Evolutionary conservation across 495 filamentous ascomycete species (phyloP).

Genomic region (Lophium mytilinum): DNA sequence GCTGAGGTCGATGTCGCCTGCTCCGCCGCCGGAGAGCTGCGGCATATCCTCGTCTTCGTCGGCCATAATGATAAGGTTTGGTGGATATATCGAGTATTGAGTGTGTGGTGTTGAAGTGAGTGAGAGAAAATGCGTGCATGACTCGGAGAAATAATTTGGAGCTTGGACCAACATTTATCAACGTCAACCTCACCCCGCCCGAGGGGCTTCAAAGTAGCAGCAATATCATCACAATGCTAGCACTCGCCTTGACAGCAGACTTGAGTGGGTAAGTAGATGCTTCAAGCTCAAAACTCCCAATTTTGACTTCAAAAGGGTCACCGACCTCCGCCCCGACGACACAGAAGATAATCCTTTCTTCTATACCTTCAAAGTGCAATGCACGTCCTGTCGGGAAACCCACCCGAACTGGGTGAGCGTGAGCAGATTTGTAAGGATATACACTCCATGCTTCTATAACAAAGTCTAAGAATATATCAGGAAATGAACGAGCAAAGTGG

Average conservation of each 20-base stretch:
- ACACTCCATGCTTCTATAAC: not conserved
- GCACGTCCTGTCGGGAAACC: constrained; percentile 83
- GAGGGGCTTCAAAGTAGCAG: too few species aligned
- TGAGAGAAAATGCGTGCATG: too few species aligned
- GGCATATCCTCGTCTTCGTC: constrained; percentile 36
- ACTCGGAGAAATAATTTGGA: too few species aligned
- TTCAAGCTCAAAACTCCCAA: not conserved
- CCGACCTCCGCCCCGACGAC: constrained; percentile 77
- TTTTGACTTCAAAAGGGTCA: constrained; percentile 54
- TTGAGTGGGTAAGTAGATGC: constrained; percentile 54
- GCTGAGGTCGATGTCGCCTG: constrained; percentile 54
- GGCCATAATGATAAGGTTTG: constrained; percentile 26
- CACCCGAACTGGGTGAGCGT: constrained; percentile 84
- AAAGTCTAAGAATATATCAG: constrained; percentile 36
- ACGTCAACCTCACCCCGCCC: too few species aligned
- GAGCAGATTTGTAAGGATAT: constrained; percentile 69
- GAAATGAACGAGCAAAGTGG: constrained; percentile 80
- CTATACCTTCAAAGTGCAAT: constrained; percentile 96
- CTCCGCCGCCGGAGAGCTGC: constrained; percentile 7
- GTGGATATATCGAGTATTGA: too few species aligned
- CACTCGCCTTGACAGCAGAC: constrained; percentile 71
- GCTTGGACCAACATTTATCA: too few species aligned
- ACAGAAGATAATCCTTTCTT: constrained; percentile 72
- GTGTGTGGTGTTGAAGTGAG: too few species aligned
- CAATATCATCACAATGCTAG: constrained; percentile 53